Evolutionary conservation across 148 eudicot genomes (phyloP).

Genomic region (Vaccinium vitisidaea): DNA sequence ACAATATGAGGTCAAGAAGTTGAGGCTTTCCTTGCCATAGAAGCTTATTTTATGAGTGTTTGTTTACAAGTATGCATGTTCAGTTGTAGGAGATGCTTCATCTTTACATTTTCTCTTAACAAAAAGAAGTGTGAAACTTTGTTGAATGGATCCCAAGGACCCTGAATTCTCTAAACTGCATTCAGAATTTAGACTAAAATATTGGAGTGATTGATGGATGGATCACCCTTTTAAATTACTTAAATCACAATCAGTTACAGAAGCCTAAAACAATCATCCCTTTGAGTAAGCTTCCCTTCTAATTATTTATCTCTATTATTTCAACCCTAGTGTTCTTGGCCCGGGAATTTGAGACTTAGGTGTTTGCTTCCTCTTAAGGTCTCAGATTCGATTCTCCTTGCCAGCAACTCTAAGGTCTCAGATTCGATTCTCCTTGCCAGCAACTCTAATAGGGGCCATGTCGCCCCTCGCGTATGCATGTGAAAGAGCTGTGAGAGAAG

Average conservation of each 20-base stretch:
- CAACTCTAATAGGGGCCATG: too few relatives aligned
- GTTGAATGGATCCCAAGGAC: conserved; percentile 10
- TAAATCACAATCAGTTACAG: background rate
- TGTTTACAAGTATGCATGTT: background rate
- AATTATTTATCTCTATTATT: too few relatives aligned
- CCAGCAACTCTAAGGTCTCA: too few relatives aligned
- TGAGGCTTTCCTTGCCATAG: background rate
- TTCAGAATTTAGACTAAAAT: background rate
- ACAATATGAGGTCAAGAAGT: background rate
- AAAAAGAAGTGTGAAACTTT: background rate
- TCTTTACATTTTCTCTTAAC: background rate
- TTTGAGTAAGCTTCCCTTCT: background rate
- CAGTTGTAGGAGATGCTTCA: background rate
- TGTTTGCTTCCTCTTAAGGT: too few relatives aligned
- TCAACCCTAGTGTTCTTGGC: too few relatives aligned
- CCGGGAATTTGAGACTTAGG: too few relatives aligned
- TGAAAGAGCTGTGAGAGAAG: too few relatives aligned
- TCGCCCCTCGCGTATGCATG: too few relatives aligned
- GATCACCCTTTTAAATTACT: background rate
- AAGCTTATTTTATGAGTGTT: background rate
- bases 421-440: too few relatives aligned
- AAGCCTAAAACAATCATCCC: background rate
- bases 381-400: too few relatives aligned
- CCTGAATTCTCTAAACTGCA: background rate
- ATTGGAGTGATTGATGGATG: conserved; percentile 10